Evolutionary conservation across 768 basidiomycete species (phyloP).

Genomic region (Mycena vitilis): DNA sequence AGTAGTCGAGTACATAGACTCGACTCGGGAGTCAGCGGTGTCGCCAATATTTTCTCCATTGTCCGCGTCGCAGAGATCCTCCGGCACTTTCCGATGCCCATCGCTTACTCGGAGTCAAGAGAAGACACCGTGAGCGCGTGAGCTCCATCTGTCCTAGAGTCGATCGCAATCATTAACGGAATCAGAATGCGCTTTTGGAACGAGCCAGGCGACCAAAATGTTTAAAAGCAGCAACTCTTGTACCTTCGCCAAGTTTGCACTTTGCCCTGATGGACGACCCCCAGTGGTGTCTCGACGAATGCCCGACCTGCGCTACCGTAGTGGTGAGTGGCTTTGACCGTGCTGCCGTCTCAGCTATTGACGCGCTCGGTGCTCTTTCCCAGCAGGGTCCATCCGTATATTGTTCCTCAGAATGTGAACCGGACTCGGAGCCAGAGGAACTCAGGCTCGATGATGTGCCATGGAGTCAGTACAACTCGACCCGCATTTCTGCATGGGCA

Average conservation of each 20-base stretch:
- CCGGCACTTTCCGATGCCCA: constrained; percentile 7
- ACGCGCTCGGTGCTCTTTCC: background rate
- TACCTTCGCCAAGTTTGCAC: background rate
- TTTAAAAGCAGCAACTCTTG: constrained; percentile 19
- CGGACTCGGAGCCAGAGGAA: constrained; percentile 8
- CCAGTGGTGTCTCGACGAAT: constrained; percentile 34
- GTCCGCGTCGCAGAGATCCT: background rate
- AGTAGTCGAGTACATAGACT: background rate
- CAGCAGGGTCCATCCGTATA: constrained; percentile 30
- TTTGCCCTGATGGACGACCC: constrained; percentile 29
- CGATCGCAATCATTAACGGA: constrained; percentile 15
- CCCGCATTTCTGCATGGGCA: constrained; percentile 30
- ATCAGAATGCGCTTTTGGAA: constrained; percentile 21
- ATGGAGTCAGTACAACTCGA: constrained; percentile 8
- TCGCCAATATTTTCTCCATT: background rate
- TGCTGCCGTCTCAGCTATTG: background rate
- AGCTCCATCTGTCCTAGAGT: constrained; percentile 23
- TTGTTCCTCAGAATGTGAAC: constrained; percentile 32
- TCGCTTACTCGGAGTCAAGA: constrained; percentile 5
- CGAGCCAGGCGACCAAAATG: background rate
- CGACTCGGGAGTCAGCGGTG: background rate
- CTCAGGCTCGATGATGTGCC: constrained; percentile 1
- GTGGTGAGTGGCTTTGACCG: constrained; percentile 19
- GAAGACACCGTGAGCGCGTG: constrained; percentile 23
- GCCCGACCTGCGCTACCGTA: constrained; percentile 32